Conservation (phyloP, 2,329 filamentous ascomycete genomes). For the Botrytis fabae region DNA sequence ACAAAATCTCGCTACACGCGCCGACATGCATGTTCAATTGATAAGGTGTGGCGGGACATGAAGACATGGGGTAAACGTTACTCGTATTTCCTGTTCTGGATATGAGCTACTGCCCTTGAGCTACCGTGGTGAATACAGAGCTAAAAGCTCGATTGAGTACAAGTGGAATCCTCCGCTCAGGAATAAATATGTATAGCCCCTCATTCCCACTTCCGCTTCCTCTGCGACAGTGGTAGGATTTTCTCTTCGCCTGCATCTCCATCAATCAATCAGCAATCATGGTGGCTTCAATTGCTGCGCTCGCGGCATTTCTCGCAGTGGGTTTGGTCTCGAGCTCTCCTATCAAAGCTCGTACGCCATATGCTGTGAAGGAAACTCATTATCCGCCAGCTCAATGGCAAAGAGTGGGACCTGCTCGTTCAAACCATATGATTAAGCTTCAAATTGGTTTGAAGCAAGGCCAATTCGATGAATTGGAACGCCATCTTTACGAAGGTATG, state of each 20-base stretch:
- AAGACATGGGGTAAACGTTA: background rate
- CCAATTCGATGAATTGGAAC: conserved; percentile 24
- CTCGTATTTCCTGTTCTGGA: background rate
- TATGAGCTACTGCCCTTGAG: background rate
- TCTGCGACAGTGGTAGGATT: background rate
- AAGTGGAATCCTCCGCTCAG: background rate
- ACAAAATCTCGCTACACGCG: background rate
- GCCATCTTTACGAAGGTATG: conserved; percentile 25
- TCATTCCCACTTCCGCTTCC: background rate
- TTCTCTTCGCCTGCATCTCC: background rate
- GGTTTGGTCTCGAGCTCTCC: conserved; percentile 20
- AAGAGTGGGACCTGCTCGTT: conserved; percentile 18
- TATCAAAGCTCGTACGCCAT: conserved; percentile 24
- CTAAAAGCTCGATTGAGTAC: background rate
- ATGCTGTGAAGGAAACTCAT: conserved; percentile 25
- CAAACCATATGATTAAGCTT: conserved; percentile 17
- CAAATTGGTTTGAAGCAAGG: conserved; percentile 25
- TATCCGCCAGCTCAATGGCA: conserved; percentile 21
- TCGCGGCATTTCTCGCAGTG: background rate
- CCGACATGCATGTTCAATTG: background rate
- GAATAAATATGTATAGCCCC: background rate
- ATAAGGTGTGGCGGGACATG: conserved; percentile 18
- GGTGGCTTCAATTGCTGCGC: conserved; percentile 21
- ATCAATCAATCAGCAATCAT: conserved; percentile 16
- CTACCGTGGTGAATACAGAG: background rate